Evolutionary conservation across 495 filamentous ascomycete genomes (phyloP).

Genomic region (Amorphotheca resinae): DNA sequence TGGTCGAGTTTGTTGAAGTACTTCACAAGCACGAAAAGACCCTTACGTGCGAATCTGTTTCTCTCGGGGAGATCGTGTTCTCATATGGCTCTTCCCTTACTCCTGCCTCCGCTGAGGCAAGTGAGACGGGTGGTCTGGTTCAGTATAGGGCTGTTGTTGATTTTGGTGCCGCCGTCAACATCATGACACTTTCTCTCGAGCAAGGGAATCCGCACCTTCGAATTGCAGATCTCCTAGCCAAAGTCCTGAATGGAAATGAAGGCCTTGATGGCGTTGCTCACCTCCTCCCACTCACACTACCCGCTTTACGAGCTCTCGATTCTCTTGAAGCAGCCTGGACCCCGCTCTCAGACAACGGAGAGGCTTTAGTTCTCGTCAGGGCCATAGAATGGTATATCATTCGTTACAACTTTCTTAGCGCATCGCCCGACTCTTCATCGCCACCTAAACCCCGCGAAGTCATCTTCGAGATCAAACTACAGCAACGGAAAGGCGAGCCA

Average conservation of each 20-base stretch:
- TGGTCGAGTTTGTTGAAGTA: conserved; percentile 52
- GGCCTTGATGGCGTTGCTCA: conserved; percentile 43
- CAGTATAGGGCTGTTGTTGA: conserved; percentile 26
- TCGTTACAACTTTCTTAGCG: conserved; percentile 27
- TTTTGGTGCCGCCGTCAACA: conserved; percentile 18
- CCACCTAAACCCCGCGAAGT: conserved; percentile 17
- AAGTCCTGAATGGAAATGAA: conserved; percentile 44
- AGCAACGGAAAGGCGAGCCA: conserved; percentile 21
- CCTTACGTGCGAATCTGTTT: conserved; percentile 40
- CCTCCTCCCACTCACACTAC: conserved; percentile 48
- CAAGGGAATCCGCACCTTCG: conserved; percentile 63
- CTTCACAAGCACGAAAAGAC: conserved; percentile 37
- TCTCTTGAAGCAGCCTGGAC: conserved; percentile 36
- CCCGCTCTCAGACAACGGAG: conserved; percentile 24
- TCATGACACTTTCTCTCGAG: conserved; percentile 43
- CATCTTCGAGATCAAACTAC: conserved; percentile 27
- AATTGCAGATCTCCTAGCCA: conserved; percentile 50
- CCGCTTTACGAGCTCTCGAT: conserved; percentile 54
- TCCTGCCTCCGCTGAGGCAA: neutral
- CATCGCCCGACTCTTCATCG: conserved; percentile 4
- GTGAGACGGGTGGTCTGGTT: neutral
- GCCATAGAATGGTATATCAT: conserved; percentile 37
- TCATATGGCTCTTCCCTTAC: conserved; percentile 35
- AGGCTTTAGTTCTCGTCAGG: conserved; percentile 28
- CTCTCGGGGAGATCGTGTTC: conserved; percentile 50